phyloP scores from a whole-genome alignment of 2,329 filamentous ascomycete genomes.

The Fusarium sp. region DNA sequence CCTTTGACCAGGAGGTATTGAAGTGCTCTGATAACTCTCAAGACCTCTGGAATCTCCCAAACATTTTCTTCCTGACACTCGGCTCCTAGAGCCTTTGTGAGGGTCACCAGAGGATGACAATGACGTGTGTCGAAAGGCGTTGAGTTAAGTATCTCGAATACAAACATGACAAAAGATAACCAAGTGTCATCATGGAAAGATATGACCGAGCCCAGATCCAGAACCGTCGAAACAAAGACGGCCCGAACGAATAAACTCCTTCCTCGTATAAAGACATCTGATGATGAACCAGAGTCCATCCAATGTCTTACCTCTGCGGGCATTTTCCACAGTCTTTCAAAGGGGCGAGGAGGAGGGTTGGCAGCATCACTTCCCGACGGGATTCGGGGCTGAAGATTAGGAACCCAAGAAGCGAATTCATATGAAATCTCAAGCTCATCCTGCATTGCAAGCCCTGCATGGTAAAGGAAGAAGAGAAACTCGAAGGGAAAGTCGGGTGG shows the following conservation, averaged over 20 bases:
- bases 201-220: neutral
- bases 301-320: neutral
- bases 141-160: neutral
- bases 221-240: neutral
- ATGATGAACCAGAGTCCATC: neutral
- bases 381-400: neutral
- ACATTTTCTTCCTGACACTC: neutral
- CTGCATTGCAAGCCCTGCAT: neutral
- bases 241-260: neutral
- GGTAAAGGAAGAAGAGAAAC: neutral
- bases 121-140: accelerated
- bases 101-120: neutral
- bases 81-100: neutral
- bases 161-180: neutral
- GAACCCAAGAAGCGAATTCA: constrained; percentile 6
- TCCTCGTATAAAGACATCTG: neutral
- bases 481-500: accelerated
- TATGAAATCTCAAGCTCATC: neutral
- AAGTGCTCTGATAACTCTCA: neutral
- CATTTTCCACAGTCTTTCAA: neutral
- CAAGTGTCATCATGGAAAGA: neutral
- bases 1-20: neutral
- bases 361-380: neutral
- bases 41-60: neutral
- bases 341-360: neutral